These are phyloP conservation scores for Chlorella vulgaris DNA, from an alignment of 139 green algal species.

Conservation along the genomic window DNA sequence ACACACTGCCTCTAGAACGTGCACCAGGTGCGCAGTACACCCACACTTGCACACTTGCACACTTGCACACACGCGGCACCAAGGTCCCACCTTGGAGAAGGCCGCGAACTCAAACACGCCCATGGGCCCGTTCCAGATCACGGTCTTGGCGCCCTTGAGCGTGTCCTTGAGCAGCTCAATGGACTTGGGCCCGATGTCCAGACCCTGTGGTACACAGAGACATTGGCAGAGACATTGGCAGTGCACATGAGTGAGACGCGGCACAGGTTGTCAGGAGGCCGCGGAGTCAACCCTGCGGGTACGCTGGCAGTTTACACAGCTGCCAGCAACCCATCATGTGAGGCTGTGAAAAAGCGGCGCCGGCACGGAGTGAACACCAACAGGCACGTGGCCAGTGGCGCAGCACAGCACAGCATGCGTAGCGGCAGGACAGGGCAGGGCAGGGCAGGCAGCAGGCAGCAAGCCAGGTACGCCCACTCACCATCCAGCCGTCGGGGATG, in stretches of 20 bases:
- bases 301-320: too few relatives aligned
- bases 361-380: not conserved
- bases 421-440: too few relatives aligned
- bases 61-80: too few relatives aligned
- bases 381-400: not conserved
- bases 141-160: constrained; percentile 90
- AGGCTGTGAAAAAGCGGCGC: not conserved
- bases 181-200: constrained; percentile 96
- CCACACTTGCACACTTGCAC: too few relatives aligned
- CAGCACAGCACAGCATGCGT: too few relatives aligned
- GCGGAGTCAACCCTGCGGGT: too few relatives aligned
- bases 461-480: not conserved
- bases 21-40: too few relatives aligned
- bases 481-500: constrained; percentile 99
- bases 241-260: not conserved
- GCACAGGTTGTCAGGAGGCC: not conserved
- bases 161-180: constrained; percentile 85
- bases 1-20: too few relatives aligned
- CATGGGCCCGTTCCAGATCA: constrained; percentile 96
- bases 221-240: not conserved
- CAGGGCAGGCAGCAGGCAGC: not conserved
- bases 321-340: not conserved
- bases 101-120: constrained; percentile 96
- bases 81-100: constrained; percentile 89
- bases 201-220: constrained; percentile 72